phyloP scores from a whole-genome alignment of 2,329 filamentous ascomycete species.

The Diplocarpon rosae region DNA sequence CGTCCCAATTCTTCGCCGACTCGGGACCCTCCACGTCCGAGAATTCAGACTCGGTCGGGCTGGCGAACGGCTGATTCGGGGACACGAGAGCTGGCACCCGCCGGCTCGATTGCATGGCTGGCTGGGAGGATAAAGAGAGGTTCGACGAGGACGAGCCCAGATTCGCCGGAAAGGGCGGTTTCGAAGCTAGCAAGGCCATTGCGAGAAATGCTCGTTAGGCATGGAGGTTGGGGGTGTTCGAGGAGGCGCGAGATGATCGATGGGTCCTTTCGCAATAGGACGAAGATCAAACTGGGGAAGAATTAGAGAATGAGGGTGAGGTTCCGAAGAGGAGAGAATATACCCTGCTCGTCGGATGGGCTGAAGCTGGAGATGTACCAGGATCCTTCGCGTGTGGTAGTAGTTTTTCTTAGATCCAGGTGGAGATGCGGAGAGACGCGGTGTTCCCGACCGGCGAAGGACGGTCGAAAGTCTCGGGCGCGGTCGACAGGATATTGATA shows the following conservation, averaged over 20 bases:
- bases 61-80: slow-evolving; percentile 48
- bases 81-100: slow-evolving; percentile 39
- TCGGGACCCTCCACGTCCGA: slow-evolving; percentile 71
- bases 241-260: neutral
- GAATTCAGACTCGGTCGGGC: slow-evolving; percentile 87
- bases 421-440: too few relatives aligned
- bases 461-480: too few relatives aligned
- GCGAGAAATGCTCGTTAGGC: slow-evolving; percentile 16
- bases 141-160: slow-evolving; percentile 36
- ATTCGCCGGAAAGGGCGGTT: slow-evolving; percentile 55
- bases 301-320: too few relatives aligned
- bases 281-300: slow-evolving; percentile 6
- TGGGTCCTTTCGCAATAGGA: slow-evolving; percentile 4
- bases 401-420: too few relatives aligned
- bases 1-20: slow-evolving; percentile 76
- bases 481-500: too few relatives aligned
- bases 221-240: slow-evolving; percentile 12
- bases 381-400: too few relatives aligned
- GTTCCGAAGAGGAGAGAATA: too few relatives aligned
- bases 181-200: slow-evolving; percentile 73
- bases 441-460: too few relatives aligned
- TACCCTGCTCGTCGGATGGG: too few relatives aligned
- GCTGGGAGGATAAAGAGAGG: slow-evolving; percentile 37
- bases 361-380: too few relatives aligned
- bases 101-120: slow-evolving; percentile 40